Base-by-base conservation (phyloP, 768 basidiomycete genomes). In the Candolleomyces eurysporus region DNA sequence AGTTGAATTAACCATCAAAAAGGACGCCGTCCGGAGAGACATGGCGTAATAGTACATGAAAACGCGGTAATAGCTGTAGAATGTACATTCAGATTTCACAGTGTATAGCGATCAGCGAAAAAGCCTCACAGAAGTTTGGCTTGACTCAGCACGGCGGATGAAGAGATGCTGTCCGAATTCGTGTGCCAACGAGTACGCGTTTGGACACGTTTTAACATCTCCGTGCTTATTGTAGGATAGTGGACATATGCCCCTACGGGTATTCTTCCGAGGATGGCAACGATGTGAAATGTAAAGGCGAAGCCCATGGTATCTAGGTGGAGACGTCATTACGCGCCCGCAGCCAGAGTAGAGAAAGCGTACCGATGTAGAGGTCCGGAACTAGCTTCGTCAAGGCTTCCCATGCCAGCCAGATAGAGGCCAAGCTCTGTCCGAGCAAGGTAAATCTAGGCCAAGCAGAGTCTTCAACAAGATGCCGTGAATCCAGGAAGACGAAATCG, bases 281-380 rank as follows among this genome's bases (percentile, higher is more conserved):
- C 87, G 32, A 91, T 76, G 17, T 89, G 93, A 72, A 92, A 94
- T 2, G 94, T 93, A 70, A 98, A 98, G 0, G 95, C 94, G 67
- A 95, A 97, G 31, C 97, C 97, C 96, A 98, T 98, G 0, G 95
- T 94, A 71, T 99, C 96, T 97, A 66, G 2, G 57, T 39, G 42
- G 21, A 21, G 48, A 50, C 45, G 52, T 63, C 26, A 66, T 60
- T 31, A 42, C 45, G 36, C 45, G 40, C 40, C n/a, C 45, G 17
- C 19, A 42, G 48, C 39, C 11, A 36, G 36, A 36, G 8, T 8
- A 36, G 36, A 36, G 36, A 36, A 36, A 45, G 64, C 84, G 40
- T 49, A 94, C 95, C 95, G 42, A 99, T 90, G 75, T 87, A 99
- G 1, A 96, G 77, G 73, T 98, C 94, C 2, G 96, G 95, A 49